A percentile compares a stretch with the other conserved stretches of the same genome.
These are phyloP conservation scores for Ceratocystis diversiconidia DNA, from an alignment of 2,329 filamentous ascomycete species.

Conservation along the genomic window DNA sequence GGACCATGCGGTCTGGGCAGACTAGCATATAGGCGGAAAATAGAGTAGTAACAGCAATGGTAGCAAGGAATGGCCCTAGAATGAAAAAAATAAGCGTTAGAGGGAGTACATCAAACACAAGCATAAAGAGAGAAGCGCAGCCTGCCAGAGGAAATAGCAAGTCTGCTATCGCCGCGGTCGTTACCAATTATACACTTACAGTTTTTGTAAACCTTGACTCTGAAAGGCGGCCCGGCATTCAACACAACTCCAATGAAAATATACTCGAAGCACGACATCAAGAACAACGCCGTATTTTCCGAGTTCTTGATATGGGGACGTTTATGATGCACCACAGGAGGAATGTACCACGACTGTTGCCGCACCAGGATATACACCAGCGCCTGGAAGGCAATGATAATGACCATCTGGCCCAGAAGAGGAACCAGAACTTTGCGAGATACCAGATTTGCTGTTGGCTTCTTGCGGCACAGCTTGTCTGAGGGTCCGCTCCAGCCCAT, in stretches of 20 bases:
- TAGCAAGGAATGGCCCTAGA: constrained; percentile 67
- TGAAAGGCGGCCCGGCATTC: constrained; percentile 81
- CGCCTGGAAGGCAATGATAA: constrained; percentile 67
- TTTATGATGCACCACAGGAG: constrained; percentile 60
- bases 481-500: constrained; percentile 96
- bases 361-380: constrained; percentile 61
- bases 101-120: no score
- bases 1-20: constrained; percentile 54
- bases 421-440: constrained; percentile 84
- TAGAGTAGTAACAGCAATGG: constrained; percentile 52
- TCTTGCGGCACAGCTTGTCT: constrained; percentile 61
- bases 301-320: constrained; percentile 82
- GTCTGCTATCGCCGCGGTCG: not conserved
- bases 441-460: constrained; percentile 82
- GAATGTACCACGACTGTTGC: constrained; percentile 65
- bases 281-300: constrained; percentile 81
- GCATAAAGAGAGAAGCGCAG: no score
- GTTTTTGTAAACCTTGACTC: constrained; percentile 66
- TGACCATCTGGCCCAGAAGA: constrained; percentile 70
- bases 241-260: constrained; percentile 80
- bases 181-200: constrained; percentile 36
- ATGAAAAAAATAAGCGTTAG: constrained; percentile 20
- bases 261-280: constrained; percentile 88
- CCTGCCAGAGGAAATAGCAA: no score
- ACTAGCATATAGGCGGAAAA: constrained; percentile 71